Base-by-base conservation (phyloP, 2,329 filamentous ascomycete genomes). In the Seiridium cupressi region DNA sequence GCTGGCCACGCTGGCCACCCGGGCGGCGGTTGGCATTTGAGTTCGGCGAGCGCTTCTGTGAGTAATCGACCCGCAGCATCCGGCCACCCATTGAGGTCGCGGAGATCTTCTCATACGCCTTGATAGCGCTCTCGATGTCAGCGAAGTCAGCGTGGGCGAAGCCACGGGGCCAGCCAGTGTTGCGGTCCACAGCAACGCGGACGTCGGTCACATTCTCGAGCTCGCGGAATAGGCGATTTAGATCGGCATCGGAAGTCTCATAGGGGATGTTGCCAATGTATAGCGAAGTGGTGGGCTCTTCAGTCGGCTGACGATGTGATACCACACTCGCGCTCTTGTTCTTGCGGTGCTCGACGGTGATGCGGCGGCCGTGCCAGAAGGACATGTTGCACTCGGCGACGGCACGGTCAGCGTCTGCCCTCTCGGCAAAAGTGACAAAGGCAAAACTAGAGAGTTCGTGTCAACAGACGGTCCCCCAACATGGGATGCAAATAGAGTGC, bases 251-350 rank as follows among this genome's bases (percentile, higher is more conserved):
- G 7, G 89, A 90, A 79, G 93, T 89, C 76, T 96, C 90, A 71
- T 90, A 95, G 9, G 91, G 88, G 76, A 97, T 86, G 79, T 95
- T 95, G 66, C 92, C 92, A 66, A 97, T 85, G 79, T 90, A 96
- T 40, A 96, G 77, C 1, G 88, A 91, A 70, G 82, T 85, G 56
- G 84, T 83, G 3, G 88, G 87, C 46, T 76, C 57, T 5, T 44
- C 36, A 31, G 44, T 55, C 49, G 4, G 9, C 57, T 7, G 18
- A 6, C 5, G 34, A 9, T 26, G 34, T 35, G 18, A 26, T 26
- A 26, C 18, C 18, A 26, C 55, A 4, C n/a, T 13, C 18, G 3
- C 13, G 44, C 6, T 4, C 34, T 58, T 42, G 31, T 26, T 11
- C 44, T 63, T 64, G 26, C 63, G 66, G 58, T 54, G 48, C 6